A percentile compares a stretch with the other conserved stretches of the same genome.
These are phyloP conservation scores for Leishmania tarentolae DNA, from an alignment of 208 protist species.

Conservation along the genomic window DNA sequence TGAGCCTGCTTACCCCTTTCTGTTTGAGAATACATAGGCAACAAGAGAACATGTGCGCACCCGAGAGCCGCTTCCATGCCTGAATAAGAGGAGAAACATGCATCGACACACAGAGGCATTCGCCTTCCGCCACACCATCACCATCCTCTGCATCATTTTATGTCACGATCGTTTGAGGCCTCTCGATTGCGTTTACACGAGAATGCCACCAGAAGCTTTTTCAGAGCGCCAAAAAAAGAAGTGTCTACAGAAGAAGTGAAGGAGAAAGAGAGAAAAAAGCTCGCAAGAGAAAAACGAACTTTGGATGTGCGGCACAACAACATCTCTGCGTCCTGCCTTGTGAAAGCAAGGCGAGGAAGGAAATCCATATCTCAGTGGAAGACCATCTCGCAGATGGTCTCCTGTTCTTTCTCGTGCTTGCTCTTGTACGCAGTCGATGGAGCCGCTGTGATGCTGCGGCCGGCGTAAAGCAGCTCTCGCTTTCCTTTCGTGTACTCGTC, in stretches of 20 bases:
- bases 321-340: not conserved
- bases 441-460: conserved; percentile 55
- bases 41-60: not conserved
- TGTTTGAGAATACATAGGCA: not conserved
- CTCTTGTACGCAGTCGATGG: conserved; percentile 79
- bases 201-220: not conserved
- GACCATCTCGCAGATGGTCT: conserved; percentile 53
- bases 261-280: not conserved
- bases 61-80: not conserved
- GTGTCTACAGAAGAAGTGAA: conserved; percentile 4
- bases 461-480: conserved; percentile 62
- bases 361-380: conserved; percentile 16
- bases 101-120: not conserved
- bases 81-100: not conserved
- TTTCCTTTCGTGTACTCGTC: conserved; percentile 72
- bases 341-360: not conserved
- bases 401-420: conserved; percentile 75
- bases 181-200: not conserved
- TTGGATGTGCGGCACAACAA: too few relatives aligned
- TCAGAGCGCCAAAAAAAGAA: not conserved
- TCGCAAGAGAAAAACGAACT: not conserved
- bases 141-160: not conserved
- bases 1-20: not conserved
- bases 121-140: not conserved
- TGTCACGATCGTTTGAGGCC: not conserved